A percentile compares a stretch with the other conserved stretches of the same genome.
phyloP scores from a whole-genome alignment of 495 filamentous ascomycete species.

The Neurospora sp. region DNA sequence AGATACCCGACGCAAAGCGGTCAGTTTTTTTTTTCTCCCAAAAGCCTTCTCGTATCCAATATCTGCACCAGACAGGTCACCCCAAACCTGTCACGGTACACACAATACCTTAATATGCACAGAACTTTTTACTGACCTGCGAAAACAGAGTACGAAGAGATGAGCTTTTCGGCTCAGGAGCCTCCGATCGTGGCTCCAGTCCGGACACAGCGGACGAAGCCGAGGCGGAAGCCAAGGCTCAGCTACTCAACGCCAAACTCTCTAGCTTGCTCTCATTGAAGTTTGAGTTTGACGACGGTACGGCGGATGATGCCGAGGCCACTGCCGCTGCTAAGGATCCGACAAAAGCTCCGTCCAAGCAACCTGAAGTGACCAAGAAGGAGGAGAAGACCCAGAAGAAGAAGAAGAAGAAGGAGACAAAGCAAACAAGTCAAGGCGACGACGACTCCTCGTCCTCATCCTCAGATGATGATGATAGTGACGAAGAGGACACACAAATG shows the following conservation, averaged over 20 bases:
- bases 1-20: slow-evolving; percentile 44
- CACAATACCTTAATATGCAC: neutral
- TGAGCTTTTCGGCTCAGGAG: slow-evolving; percentile 32
- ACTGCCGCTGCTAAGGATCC: neutral
- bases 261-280: slow-evolving; percentile 29
- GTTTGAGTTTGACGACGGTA: slow-evolving; percentile 5
- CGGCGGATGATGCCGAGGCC: neutral
- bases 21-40: slow-evolving; percentile 12
- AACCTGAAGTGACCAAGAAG: neutral
- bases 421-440: neutral
- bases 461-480: neutral
- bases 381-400: neutral
- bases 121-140: neutral
- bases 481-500: neutral
- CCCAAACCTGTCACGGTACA: neutral
- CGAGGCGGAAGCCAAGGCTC: slow-evolving; percentile 23
- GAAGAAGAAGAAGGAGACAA: slow-evolving; percentile 1
- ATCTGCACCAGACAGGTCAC: neutral
- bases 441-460: neutral
- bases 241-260: slow-evolving; percentile 30
- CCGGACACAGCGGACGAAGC: slow-evolving; percentile 11
- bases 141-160: slow-evolving; percentile 38
- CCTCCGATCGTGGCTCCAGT: slow-evolving; percentile 16
- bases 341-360: neutral
- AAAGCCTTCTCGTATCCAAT: neutral